Percentiles rank a stretch among this genome's conserved stretches.
Evolutionary conservation across 805 yeast genomes (phyloP).

Genomic region (Starmerella potacharoeniae): DNA sequence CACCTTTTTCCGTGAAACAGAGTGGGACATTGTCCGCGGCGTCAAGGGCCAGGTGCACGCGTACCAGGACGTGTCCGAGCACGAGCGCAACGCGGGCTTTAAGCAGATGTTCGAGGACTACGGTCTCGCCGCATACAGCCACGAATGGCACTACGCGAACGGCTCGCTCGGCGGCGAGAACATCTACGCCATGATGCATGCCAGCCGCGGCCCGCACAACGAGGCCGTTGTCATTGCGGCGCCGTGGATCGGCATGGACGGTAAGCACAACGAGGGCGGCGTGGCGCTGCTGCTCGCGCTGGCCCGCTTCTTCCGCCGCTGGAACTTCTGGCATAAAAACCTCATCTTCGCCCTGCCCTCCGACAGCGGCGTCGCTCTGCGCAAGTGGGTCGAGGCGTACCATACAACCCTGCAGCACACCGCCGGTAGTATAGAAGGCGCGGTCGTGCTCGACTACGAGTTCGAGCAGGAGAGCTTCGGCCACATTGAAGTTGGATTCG

Average conservation of each 20-base stretch:
- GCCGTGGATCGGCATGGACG: constrained; percentile 70
- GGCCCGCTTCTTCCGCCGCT: constrained; percentile 65
- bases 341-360: constrained; percentile 75
- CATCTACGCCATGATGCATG: constrained; percentile 68
- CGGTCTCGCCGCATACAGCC: constrained; percentile 55
- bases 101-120: constrained; percentile 51
- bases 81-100: constrained; percentile 32
- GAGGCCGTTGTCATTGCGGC: constrained; percentile 86
- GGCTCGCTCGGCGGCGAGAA: constrained; percentile 20
- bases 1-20: constrained; percentile 82
- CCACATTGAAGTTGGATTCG: constrained; percentile 61
- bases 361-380: constrained; percentile 52
- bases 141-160: constrained; percentile 27
- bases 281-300: constrained; percentile 59
- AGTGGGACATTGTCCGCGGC: constrained; percentile 87
- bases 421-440: constrained; percentile 90
- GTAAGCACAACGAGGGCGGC: constrained; percentile 65
- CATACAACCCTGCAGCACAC: constrained; percentile 76
- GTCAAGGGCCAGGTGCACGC: constrained; percentile 50
- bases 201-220: constrained; percentile 92
- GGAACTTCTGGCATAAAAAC: constrained; percentile 94
- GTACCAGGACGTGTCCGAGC: constrained; percentile 17
- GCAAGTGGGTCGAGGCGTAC: constrained; percentile 90
- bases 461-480: constrained; percentile 56
- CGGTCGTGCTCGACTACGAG: constrained; percentile 71